Evolutionary conservation across 257 asterid genomes (phyloP), one percentile per base, ranked within the genome.

Genomic region (Fraxinus excelsior): DNA sequence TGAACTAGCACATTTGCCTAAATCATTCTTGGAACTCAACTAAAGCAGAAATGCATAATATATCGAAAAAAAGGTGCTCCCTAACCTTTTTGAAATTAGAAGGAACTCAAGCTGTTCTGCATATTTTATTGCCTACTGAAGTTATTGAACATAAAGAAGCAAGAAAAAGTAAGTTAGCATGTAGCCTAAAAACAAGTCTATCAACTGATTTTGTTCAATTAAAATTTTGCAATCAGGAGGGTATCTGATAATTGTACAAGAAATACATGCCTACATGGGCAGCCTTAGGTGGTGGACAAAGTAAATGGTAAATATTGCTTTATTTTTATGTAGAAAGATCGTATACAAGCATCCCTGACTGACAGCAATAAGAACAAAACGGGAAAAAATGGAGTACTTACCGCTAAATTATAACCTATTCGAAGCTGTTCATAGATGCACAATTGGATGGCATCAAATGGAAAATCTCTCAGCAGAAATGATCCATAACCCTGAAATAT

Each of bases 371-470:
- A 81, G 64, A 78, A 26, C 71, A 73, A 72, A 21, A 13, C 5
- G 5, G 53, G 46, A 19, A 42, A 19, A 12, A 6, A 42, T 70
- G 76, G 80, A 67, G 32, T 19, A 78, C 89, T 88, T 89, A 95
- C 99, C 16, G 98, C 99, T 78, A 86, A 80, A 81, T 92, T 95
- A 84, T 95, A 95, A 72, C 96, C 99, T 70, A 95, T 82, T 76
- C 97, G 96, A 74, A 95, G 89, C 82, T 95, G 99, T 84, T 95
- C 99, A 65, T 92, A 95, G 84, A 92, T 79, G 86, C 97, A 92
- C 81, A 92, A 92, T 71, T 92, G 97, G 76, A 92, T 79, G 3
- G 96, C 96, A 65, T 92, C 97, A 58, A 92, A 92, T 73, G 97
- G 97, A 79, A 92, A 82, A 82, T 92, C 97, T 79, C 97, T 86